These are phyloP conservation scores for Xanthoconium purpureum DNA, from an alignment of 768 basidiomycete species.

Conservation along the genomic window DNA sequence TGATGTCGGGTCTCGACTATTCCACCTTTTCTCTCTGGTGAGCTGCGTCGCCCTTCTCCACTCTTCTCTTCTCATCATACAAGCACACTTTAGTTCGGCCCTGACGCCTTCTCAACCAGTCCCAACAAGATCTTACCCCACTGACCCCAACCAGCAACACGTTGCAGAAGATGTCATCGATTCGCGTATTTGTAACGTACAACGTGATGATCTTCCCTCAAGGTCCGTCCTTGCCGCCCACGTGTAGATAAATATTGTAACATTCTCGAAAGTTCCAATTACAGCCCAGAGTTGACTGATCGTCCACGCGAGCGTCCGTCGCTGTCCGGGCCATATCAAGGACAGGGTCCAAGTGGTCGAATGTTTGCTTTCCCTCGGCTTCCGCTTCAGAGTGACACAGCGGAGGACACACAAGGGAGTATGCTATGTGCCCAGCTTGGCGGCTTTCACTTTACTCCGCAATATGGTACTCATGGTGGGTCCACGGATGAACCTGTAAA, in stretches of 20 bases:
- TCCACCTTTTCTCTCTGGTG: constrained; percentile 29
- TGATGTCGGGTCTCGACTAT: constrained; percentile 26
- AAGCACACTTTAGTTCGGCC: constrained; percentile 18
- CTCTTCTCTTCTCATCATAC: not conserved
- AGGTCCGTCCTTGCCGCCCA: constrained; percentile 30
- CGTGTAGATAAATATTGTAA: constrained; percentile 18
- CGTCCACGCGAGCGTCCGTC: constrained; percentile 21
- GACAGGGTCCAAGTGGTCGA: constrained; percentile 15
- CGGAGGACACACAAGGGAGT: constrained; percentile 26
- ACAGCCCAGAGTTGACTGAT: constrained; percentile 19
- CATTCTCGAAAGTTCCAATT: constrained; percentile 18
- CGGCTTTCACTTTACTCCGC: constrained; percentile 25
- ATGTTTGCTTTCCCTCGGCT: constrained; percentile 9
- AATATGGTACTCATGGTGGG: constrained; percentile 11
- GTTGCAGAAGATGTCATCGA: constrained; percentile 31
- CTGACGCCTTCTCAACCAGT: constrained; percentile 28
- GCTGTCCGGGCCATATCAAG: constrained; percentile 19
- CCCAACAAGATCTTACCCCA: constrained; percentile 25
- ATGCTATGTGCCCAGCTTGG: constrained; percentile 23
- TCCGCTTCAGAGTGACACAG: constrained; percentile 11
- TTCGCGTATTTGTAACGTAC: constrained; percentile 21
- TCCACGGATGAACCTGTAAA: constrained; percentile 21
- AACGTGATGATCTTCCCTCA: constrained; percentile 36
- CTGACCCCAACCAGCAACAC: constrained; percentile 26
- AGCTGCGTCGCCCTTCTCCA: not conserved